These are phyloP conservation scores for Acmispon strigosus DNA, from an alignment of 306 rosid species.

Conservation along the genomic window DNA sequence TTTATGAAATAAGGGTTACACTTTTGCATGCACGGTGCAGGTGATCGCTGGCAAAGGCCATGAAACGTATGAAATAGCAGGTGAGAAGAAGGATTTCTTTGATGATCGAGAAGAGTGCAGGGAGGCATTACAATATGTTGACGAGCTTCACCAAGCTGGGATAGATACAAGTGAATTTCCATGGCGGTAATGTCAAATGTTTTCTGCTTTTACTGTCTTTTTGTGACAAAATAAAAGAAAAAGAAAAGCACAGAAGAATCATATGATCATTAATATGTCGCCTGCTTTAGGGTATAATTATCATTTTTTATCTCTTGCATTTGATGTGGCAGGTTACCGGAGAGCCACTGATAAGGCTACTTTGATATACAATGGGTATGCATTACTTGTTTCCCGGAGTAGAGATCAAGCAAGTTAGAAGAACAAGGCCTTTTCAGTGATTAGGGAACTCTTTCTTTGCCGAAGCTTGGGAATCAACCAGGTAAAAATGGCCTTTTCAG, in stretches of 20 bases:
- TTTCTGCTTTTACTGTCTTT: background rate
- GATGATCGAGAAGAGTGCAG: conserved; percentile 96
- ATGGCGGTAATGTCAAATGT: conserved; percentile 65
- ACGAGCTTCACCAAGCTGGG: conserved; percentile 96
- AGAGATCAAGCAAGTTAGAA: background rate
- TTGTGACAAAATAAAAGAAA: background rate
- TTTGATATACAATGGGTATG: background rate
- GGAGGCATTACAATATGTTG: conserved; percentile 89
- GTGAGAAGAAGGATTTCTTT: conserved; percentile 66
- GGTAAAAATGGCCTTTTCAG: background rate
- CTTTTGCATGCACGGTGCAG: conserved; percentile 36
- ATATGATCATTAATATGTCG: background rate
- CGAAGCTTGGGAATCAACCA: background rate
- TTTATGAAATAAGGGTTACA: conserved; percentile 6
- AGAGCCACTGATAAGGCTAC: conserved; percentile 66
- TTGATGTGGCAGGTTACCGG: conserved; percentile 64
- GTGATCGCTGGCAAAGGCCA: conserved; percentile 98
- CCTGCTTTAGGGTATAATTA: conserved; percentile 11
- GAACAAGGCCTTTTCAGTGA: conserved; percentile 2
- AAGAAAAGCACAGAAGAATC: background rate
- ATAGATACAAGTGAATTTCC: conserved; percentile 97
- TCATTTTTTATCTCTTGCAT: conserved; percentile 12
- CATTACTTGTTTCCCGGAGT: background rate
- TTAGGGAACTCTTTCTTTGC: background rate
- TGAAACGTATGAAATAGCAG: conserved; percentile 71